A percentile compares a stretch with the other conserved stretches of the same genome.
These are phyloP conservation scores for Blumeria graminis DNA, from an alignment of 2,329 filamentous ascomycete genomes.

Conservation along the genomic window DNA sequence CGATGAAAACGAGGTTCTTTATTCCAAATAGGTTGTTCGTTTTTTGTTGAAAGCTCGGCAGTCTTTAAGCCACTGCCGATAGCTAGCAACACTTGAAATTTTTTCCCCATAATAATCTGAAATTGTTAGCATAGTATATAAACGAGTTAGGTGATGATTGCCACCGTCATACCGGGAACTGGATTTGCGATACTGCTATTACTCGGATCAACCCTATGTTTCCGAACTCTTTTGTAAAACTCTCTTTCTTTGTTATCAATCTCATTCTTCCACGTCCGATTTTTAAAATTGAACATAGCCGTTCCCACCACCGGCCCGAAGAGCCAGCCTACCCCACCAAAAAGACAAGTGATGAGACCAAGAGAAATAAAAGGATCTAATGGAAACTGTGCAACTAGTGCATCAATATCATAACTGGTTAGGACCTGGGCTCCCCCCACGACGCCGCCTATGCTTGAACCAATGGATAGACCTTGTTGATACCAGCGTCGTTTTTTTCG, in stretches of 20 bases:
- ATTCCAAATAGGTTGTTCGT: slow-evolving; percentile 17
- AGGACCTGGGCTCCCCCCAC: slow-evolving; percentile 39
- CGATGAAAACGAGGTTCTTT: background rate
- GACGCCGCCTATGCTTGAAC: slow-evolving; percentile 37
- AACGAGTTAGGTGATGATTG: background rate
- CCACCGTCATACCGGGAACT: slow-evolving; percentile 19
- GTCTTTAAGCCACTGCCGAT: slow-evolving; percentile 90
- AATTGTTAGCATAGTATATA: slow-evolving; percentile 31
- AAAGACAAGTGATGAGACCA: slow-evolving; percentile 54
- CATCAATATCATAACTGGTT: slow-evolving; percentile 47
- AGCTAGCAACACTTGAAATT: slow-evolving; percentile 77
- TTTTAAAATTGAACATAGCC: slow-evolving; percentile 51
- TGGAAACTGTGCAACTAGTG: slow-evolving; percentile 44
- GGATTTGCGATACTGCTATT: slow-evolving; percentile 79
- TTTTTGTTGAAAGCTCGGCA: slow-evolving; percentile 94
- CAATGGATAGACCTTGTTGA: slow-evolving; percentile 54
- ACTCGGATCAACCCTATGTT: slow-evolving; percentile 73
- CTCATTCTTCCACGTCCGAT: slow-evolving; percentile 43
- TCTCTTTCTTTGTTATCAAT: slow-evolving; percentile 80
- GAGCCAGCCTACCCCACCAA: slow-evolving; percentile 68
- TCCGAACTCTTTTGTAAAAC: slow-evolving; percentile 81
- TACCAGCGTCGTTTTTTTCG: slow-evolving; percentile 66
- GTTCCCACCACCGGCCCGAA: slow-evolving; percentile 64
- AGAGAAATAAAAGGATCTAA: slow-evolving; percentile 74
- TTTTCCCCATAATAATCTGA: slow-evolving; percentile 92